phyloP scores from a whole-genome alignment of 1,284 basidiomycete species.

The Microbotryomycetes sp. region DNA sequence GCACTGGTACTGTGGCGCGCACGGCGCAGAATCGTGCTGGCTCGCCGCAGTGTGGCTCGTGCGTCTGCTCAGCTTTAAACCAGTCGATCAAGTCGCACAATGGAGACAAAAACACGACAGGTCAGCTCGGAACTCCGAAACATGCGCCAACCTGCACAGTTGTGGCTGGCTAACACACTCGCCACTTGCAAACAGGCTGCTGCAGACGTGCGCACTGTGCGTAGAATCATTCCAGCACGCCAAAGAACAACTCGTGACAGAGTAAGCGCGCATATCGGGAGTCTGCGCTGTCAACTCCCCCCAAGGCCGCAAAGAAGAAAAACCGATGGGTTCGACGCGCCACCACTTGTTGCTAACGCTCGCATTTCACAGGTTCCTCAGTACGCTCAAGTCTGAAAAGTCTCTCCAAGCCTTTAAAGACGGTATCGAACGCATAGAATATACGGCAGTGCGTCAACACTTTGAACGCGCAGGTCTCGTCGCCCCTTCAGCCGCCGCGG shows the following conservation, averaged over 20 bases:
- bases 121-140: no score
- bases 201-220: conserved; percentile 12
- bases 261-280: conserved; percentile 2
- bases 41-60: conserved; percentile 19
- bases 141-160: no score
- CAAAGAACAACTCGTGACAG: conserved; percentile 15
- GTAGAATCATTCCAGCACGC: conserved; percentile 19
- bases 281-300: neutral
- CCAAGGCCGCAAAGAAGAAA: no score
- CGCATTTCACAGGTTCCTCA: conserved; percentile 9
- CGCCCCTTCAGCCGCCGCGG: neutral
- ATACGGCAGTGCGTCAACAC: neutral
- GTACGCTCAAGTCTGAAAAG: conserved; percentile 15
- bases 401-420: conserved; percentile 14
- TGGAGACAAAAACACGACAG: conserved; percentile 24
- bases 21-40: conserved; percentile 23
- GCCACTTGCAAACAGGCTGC: neutral
- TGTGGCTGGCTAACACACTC: neutral
- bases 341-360: neutral
- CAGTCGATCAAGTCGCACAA: conserved; percentile 11
- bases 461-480: conserved; percentile 20
- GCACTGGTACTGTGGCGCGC: conserved; percentile 29
- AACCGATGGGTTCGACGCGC: neutral
- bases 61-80: conserved; percentile 23
- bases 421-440: conserved; percentile 20